phyloP scores from a whole-genome alignment of 164 flowering plant species.

The Aristolochia californica region DNA sequence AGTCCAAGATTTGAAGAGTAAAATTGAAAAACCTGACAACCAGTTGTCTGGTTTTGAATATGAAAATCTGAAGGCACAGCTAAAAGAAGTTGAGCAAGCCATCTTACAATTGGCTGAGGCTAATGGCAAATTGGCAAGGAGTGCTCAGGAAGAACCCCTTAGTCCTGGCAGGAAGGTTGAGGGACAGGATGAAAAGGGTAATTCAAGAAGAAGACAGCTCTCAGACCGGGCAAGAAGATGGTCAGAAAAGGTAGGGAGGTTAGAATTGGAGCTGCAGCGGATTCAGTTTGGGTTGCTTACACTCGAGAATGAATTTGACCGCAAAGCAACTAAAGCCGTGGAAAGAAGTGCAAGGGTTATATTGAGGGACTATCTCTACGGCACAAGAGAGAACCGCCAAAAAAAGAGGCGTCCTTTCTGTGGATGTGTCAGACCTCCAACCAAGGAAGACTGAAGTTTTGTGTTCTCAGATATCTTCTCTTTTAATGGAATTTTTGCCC shows the following conservation, averaged over 20 bases:
- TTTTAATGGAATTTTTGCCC: neutral
- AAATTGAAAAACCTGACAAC: conserved; percentile 42
- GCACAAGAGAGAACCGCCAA: conserved; percentile 20
- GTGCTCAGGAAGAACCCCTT: conserved; percentile 24
- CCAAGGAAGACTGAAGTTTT: conserved; percentile 20
- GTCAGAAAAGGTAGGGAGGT: conserved; percentile 70
- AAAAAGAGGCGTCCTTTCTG: conserved; percentile 44
- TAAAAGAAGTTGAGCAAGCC: conserved; percentile 53
- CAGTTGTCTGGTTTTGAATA: conserved; percentile 41
- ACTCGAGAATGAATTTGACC: conserved; percentile 47
- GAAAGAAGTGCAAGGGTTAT: conserved; percentile 30
- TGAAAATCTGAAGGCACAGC: conserved; percentile 48
- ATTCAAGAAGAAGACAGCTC: conserved; percentile 23
- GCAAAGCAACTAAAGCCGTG: conserved; percentile 22
- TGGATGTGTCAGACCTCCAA: conserved; percentile 47
- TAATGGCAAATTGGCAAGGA: conserved; percentile 43
- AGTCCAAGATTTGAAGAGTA: conserved; percentile 61
- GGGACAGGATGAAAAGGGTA: conserved; percentile 24
- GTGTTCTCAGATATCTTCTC: neutral
- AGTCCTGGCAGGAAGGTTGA: conserved; percentile 16
- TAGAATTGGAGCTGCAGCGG: conserved; percentile 74
- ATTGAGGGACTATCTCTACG: conserved; percentile 54
- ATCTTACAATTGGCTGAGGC: conserved; percentile 43
- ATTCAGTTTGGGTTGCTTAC: conserved; percentile 50
- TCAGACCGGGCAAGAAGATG: conserved; percentile 50